Percentiles rank a stretch among this genome's conserved stretches.
These are phyloP conservation scores for Salix viminalis DNA, from an alignment of 345 rosid genomes.

Conservation along the genomic window DNA sequence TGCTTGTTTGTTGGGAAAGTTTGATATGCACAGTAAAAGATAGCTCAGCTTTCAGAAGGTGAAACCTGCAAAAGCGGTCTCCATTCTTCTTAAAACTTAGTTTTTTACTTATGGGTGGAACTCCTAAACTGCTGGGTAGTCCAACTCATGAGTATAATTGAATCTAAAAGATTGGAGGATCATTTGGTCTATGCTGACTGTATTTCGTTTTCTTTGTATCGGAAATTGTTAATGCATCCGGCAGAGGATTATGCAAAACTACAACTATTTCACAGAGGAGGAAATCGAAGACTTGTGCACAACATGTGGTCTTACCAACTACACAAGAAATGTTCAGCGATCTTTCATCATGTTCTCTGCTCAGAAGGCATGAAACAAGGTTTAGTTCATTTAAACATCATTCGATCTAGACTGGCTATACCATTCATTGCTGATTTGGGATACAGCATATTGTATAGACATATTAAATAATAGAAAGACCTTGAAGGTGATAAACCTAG, in stretches of 20 bases:
- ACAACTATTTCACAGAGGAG: conserved; percentile 56
- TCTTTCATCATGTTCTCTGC: conserved; percentile 89
- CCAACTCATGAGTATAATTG: too few relatives aligned
- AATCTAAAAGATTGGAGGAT: too few relatives aligned
- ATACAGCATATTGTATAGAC: background rate
- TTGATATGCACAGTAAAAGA: background rate
- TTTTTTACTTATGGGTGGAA: background rate
- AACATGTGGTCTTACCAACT: conserved; percentile 79
- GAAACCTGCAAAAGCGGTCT: background rate
- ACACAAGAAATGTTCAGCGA: conserved; percentile 50
- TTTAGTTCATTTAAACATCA: conserved; percentile 13
- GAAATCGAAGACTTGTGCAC: conserved; percentile 80
- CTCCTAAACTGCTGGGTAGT: background rate
- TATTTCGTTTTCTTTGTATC: too few relatives aligned
- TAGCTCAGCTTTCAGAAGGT: background rate
- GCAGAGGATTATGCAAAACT: conserved; percentile 52
- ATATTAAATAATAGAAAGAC: conserved; percentile 1
- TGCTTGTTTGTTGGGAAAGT: background rate
- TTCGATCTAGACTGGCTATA: conserved; percentile 16
- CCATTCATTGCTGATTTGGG: background rate
- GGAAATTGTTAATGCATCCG: background rate
- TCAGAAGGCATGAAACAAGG: conserved; percentile 62
- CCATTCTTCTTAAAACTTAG: background rate
- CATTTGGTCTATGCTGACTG: too few relatives aligned
- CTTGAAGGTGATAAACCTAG: conserved; percentile 17